These are phyloP conservation scores for Nicotiana rustica DNA, from an alignment of 305 asterid species.

Conservation along the genomic window DNA sequence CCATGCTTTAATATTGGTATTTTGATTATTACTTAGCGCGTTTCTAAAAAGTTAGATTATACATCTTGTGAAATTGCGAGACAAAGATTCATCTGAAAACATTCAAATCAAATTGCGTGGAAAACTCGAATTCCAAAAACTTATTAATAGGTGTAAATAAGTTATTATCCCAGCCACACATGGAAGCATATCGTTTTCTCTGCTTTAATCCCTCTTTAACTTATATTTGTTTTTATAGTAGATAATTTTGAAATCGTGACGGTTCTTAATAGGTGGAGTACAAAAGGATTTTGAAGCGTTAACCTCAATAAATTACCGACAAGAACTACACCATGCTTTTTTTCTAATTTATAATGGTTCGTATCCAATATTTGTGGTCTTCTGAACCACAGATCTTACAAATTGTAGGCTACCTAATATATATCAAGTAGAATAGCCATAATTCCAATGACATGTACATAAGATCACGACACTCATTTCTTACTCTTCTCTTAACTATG, in stretches of 20 bases:
- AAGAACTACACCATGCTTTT: too few relatives aligned
- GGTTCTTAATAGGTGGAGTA: not conserved
- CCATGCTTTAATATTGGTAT: not conserved
- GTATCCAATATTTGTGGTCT: not conserved
- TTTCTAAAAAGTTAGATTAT: not conserved
- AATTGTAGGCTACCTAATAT: not conserved
- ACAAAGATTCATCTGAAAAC: slow-evolving; percentile 1
- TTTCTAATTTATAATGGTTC: too few relatives aligned
- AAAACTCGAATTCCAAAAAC: not conserved
- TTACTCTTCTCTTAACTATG: too few relatives aligned
- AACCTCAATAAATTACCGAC: too few relatives aligned
- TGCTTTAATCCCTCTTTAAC: not conserved
- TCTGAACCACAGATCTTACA: not conserved
- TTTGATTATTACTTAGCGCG: not conserved
- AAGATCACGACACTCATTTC: not conserved
- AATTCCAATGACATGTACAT: not conserved
- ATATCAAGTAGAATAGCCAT: not conserved
- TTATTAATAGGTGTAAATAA: not conserved
- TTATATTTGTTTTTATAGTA: too few relatives aligned
- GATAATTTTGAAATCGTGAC: not conserved
- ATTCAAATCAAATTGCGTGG: not conserved
- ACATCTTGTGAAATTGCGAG: not conserved
- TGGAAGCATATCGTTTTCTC: not conserved
- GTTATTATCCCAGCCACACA: slow-evolving; percentile 16
- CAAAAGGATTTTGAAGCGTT: too few relatives aligned